Conservation (phyloP, 805 yeast genomes). For the Wickerhamomyces hampshirensis region DNA sequence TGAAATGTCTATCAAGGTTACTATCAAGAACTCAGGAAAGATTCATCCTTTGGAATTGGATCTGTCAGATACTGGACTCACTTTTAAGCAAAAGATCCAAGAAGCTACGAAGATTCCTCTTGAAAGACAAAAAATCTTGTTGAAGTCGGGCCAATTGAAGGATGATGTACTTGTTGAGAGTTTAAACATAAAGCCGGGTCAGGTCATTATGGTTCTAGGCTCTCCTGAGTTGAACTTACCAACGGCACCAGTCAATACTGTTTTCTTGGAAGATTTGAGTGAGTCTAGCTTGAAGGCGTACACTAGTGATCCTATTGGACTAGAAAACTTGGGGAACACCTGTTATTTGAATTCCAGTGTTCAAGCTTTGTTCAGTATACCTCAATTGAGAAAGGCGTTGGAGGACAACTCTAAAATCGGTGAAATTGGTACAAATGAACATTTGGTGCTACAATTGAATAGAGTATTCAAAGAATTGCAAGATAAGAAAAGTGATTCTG, state of each 20-base stretch:
- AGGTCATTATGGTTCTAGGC: constrained; percentile 84
- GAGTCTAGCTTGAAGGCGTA: constrained; percentile 32
- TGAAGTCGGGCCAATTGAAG: constrained; percentile 82
- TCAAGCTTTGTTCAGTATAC: constrained; percentile 80
- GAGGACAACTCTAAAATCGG: constrained; percentile 39
- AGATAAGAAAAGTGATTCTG: constrained; percentile 38
- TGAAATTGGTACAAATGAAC: constrained; percentile 31
- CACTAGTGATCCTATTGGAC: constrained; percentile 67
- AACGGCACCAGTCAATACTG: constrained; percentile 45
- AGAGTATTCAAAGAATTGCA: constrained; percentile 37
- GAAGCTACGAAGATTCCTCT: constrained; percentile 79
- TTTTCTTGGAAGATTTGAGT: constrained; percentile 68
- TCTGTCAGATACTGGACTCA: constrained; percentile 37
- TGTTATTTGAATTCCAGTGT: constrained; percentile 89
- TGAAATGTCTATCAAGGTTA: constrained; percentile 20
- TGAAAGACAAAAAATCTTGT: constrained; percentile 82
- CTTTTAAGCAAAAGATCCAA: constrained; percentile 62
- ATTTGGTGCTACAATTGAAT: constrained; percentile 44
- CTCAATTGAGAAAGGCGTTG: constrained; percentile 63
- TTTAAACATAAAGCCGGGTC: constrained; percentile 57
- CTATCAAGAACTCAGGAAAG: constrained; percentile 67
- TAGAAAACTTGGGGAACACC: constrained; percentile 93
- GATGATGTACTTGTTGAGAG: constrained; percentile 44
- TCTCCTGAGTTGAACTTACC: constrained; percentile 68
- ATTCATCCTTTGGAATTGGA: constrained; percentile 42